Percentiles rank a stretch among this genome's conserved stretches.
Evolutionary conservation across 2,329 filamentous ascomycete species (phyloP).

Genomic region (Colletotrichum sp.): DNA sequence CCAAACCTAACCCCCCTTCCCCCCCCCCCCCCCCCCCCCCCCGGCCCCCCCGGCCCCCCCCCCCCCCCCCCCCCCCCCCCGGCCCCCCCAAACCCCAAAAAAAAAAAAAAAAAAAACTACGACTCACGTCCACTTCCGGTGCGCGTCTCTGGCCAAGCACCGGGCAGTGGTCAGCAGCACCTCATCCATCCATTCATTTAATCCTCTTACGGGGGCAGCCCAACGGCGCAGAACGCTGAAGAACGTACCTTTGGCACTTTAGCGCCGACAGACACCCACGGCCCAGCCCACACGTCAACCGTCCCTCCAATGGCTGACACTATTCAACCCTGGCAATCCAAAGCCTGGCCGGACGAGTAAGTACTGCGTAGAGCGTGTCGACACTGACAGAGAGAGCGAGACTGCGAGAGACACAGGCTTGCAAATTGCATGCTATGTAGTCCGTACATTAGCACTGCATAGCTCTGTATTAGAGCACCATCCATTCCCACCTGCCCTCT

Average conservation of each 20-base stretch:
- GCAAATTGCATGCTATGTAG: background rate
- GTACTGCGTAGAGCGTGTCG: background rate
- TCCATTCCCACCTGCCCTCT: background rate
- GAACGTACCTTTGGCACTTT: conserved; percentile 7
- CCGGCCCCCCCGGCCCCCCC: too few species aligned
- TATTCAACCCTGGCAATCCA: background rate
- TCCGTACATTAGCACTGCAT: background rate
- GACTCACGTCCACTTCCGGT: conserved; percentile 6
- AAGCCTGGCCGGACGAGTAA: background rate
- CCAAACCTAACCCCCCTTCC: too few species aligned
- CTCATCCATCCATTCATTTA: background rate
- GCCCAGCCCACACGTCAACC: background rate
- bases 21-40: too few species aligned
- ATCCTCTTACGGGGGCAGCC: background rate
- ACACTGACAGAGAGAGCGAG: background rate
- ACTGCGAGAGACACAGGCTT: background rate
- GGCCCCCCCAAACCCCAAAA: too few species aligned
- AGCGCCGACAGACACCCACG: background rate
- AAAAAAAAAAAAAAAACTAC: background rate
- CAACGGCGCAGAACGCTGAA: conserved; percentile 21
- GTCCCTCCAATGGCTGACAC: background rate
- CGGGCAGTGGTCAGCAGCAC: background rate
- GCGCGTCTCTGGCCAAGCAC: conserved; percentile 12
- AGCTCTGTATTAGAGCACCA: background rate
- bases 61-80: too few species aligned